Conservation (phyloP, 176 grass and related monocot genomes). For the Triticum monococcum region DNA sequence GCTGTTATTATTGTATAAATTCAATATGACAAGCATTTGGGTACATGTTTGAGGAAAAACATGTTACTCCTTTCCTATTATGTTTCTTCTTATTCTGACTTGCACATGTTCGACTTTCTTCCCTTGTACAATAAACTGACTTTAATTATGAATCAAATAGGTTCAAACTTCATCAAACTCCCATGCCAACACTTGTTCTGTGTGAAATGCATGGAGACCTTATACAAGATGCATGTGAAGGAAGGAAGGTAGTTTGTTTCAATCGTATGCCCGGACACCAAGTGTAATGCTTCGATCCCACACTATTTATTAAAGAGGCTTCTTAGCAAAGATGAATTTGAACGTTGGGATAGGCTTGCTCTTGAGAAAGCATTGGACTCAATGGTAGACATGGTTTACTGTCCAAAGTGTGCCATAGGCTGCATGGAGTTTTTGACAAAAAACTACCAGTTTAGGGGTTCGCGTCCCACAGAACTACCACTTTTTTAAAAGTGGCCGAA, state of each 20-base stretch:
- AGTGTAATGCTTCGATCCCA: constrained; percentile 46
- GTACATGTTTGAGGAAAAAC: background rate
- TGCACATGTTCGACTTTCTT: too few species aligned
- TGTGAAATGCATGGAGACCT: constrained; percentile 34
- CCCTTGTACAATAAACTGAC: background rate
- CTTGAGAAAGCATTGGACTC: constrained; percentile 61
- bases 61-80: background rate
- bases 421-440: constrained; percentile 24
- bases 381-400: constrained; percentile 53
- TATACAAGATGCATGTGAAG: constrained; percentile 45
- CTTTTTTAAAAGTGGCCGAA: too few species aligned
- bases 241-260: constrained; percentile 45
- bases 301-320: constrained; percentile 47
- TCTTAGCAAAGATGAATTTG: constrained; percentile 50
- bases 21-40: too few species aligned
- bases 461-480: too few species aligned
- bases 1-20: too few species aligned
- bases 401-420: constrained; percentile 48
- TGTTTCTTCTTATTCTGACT: background rate
- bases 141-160: constrained; percentile 10
- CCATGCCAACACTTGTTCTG: constrained; percentile 38
- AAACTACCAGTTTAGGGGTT: too few species aligned
- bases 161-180: constrained; percentile 39
- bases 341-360: constrained; percentile 56
- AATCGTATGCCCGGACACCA: constrained; percentile 49